These are phyloP conservation scores for Tylopilus sp. DNA, from an alignment of 768 basidiomycete species.

Conservation along the genomic window DNA sequence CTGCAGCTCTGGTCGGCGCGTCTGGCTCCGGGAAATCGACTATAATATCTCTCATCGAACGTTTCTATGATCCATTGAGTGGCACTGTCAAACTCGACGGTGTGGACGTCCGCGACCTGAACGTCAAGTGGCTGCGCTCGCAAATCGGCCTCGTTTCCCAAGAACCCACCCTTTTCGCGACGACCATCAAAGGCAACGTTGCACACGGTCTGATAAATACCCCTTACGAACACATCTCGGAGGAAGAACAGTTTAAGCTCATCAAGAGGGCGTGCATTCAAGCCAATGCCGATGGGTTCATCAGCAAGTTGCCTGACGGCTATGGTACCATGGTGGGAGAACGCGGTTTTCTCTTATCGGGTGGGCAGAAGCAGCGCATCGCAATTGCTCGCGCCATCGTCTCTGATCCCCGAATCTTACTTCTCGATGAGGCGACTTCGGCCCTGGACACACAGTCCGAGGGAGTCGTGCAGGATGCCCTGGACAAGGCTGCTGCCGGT, in stretches of 20 bases:
- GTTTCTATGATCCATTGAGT: constrained; percentile 79
- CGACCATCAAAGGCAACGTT: constrained; percentile 78
- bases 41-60: constrained; percentile 73
- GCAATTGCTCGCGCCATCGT: constrained; percentile 91
- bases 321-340: constrained; percentile 91
- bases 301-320: constrained; percentile 69
- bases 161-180: constrained; percentile 84
- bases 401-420: constrained; percentile 73
- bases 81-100: constrained; percentile 72
- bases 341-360: constrained; percentile 79
- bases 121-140: constrained; percentile 79
- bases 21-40: constrained; percentile 81
- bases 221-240: constrained; percentile 56
- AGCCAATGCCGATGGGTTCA: constrained; percentile 86
- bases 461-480: constrained; percentile 85
- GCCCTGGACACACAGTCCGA: constrained; percentile 86
- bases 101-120: constrained; percentile 66
- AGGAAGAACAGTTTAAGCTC: constrained; percentile 71
- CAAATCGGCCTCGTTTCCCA: constrained; percentile 90
- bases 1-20: constrained; percentile 74
- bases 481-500: constrained; percentile 79
- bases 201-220: constrained; percentile 83
- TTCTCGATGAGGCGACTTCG: constrained; percentile 88
- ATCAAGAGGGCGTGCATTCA: constrained; percentile 86
- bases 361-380: constrained; percentile 85